phyloP scores from a whole-genome alignment of 1,284 basidiomycete genomes.

The Ustilago bromivora region DNA sequence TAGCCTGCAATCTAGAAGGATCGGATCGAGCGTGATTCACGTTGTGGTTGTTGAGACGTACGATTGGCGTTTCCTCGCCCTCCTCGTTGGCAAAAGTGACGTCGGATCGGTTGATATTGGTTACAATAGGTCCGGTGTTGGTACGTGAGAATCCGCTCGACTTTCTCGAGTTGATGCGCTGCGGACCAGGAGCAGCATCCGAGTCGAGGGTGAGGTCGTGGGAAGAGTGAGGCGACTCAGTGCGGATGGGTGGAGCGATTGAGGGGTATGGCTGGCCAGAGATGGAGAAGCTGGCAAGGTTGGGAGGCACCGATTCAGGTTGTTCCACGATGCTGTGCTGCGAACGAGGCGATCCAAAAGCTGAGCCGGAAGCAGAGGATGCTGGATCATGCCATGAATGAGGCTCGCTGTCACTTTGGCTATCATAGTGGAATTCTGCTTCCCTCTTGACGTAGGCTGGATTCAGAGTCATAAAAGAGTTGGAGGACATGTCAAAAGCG shows the following conservation, averaged over 20 bases:
- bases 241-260: constrained; percentile 35
- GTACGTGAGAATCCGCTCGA: constrained; percentile 53
- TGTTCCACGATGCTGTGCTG: constrained; percentile 33
- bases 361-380: constrained; percentile 37
- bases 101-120: constrained; percentile 45
- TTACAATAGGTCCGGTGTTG: constrained; percentile 54
- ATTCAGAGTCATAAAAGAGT: constrained; percentile 33
- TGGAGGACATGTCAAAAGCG: constrained; percentile 22
- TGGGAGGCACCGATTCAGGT: constrained; percentile 37
- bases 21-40: constrained; percentile 26
- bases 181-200: constrained; percentile 39
- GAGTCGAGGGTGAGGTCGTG: constrained; percentile 37
- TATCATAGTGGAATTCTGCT: constrained; percentile 45
- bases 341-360: constrained; percentile 35
- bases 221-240: constrained; percentile 51
- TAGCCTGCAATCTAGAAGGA: constrained; percentile 25
- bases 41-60: constrained; percentile 28
- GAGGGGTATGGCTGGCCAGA: constrained; percentile 16
- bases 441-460: constrained; percentile 41
- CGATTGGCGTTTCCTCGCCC: constrained; percentile 60
- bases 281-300: constrained; percentile 39
- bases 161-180: constrained; percentile 25
- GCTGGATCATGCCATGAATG: constrained; percentile 40
- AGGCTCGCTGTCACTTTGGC: constrained; percentile 45
- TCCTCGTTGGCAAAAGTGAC: constrained; percentile 45